A percentile compares a stretch with the other conserved stretches of the same genome.
These are phyloP conservation scores for Aspergillus indologenus DNA, from an alignment of 495 filamentous ascomycete species.

Conservation along the genomic window DNA sequence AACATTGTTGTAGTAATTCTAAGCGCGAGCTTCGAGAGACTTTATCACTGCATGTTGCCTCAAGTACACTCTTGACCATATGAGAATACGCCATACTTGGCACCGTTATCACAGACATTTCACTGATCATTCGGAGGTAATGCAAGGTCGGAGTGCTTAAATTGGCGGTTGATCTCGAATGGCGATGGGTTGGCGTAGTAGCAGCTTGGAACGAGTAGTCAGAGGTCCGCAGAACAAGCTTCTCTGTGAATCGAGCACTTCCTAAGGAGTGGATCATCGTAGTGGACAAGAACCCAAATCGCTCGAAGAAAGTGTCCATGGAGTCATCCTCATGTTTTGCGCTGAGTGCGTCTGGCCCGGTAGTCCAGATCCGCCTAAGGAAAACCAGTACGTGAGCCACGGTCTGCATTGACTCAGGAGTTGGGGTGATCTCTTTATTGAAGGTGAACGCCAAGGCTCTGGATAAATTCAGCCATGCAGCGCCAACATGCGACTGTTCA, in stretches of 20 bases:
- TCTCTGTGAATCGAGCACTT: constrained; percentile 74
- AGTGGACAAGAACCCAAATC: constrained; percentile 57
- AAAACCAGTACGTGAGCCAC: constrained; percentile 67
- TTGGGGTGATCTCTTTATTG: constrained; percentile 86
- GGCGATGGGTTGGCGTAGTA: constrained; percentile 48
- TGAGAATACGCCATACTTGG: constrained; percentile 29
- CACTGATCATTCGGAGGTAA: constrained; percentile 36
- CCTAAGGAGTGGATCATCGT: constrained; percentile 66
- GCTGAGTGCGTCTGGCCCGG: constrained; percentile 37
- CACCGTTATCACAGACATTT: constrained; percentile 15
- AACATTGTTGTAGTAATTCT: constrained; percentile 43
- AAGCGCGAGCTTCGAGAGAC: constrained; percentile 43
- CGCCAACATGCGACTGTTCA: constrained; percentile 40
- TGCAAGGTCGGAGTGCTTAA: constrained; percentile 40
- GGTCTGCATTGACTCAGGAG: constrained; percentile 74
- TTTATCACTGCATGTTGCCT: constrained; percentile 52
- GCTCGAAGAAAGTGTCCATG: constrained; percentile 53
- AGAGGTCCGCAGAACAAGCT: constrained; percentile 48
- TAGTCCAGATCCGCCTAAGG: constrained; percentile 65
- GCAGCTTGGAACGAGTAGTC: constrained; percentile 42
- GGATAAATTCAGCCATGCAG: constrained; percentile 68
- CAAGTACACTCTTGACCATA: constrained; percentile 36
- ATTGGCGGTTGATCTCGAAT: constrained; percentile 23
- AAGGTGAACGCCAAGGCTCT: constrained; percentile 71
- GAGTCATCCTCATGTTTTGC: constrained; percentile 21